phyloP scores from a whole-genome alignment of 306 rosid species.

The Acacia melanoxylon region DNA sequence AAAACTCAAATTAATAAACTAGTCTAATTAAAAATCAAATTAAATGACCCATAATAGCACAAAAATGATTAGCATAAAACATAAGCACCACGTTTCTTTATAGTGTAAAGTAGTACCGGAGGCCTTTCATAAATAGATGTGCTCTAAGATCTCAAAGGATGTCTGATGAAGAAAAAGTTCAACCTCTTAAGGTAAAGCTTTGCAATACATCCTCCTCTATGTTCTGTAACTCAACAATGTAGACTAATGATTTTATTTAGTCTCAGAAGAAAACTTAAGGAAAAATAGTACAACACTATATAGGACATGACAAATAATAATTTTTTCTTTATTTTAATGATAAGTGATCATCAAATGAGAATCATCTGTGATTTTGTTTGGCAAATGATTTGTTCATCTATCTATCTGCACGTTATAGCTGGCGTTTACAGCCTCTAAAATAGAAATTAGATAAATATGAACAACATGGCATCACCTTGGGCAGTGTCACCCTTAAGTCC shows the following conservation, averaged over 20 bases:
- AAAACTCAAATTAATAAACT: too few species aligned
- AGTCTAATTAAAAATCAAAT: too few species aligned
- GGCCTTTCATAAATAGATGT: not conserved
- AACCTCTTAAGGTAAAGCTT: not conserved
- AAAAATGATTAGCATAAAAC: too few species aligned
- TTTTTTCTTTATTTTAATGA: not conserved
- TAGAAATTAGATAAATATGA: not conserved
- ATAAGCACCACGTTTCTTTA: too few species aligned
- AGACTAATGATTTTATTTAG: not conserved
- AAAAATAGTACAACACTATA: not conserved
- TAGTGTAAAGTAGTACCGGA: too few species aligned
- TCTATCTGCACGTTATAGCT: not conserved
- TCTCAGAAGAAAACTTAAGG: not conserved
- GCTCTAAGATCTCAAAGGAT: not conserved
- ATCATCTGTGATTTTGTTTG: not conserved
- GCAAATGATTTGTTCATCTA: not conserved
- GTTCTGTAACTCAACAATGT: not conserved
- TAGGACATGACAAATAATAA: not conserved
- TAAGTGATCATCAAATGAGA: not conserved
- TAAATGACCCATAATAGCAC: too few species aligned
- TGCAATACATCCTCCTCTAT: not conserved
- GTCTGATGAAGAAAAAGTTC: not conserved
- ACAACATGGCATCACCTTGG: slow-evolving; percentile 47
- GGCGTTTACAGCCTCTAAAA: not conserved
- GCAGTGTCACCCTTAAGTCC: slow-evolving; percentile 77